Evolutionary conservation across 2,329 filamentous ascomycete species (phyloP).

Genomic region (Myriosclerotinia curreyana): DNA sequence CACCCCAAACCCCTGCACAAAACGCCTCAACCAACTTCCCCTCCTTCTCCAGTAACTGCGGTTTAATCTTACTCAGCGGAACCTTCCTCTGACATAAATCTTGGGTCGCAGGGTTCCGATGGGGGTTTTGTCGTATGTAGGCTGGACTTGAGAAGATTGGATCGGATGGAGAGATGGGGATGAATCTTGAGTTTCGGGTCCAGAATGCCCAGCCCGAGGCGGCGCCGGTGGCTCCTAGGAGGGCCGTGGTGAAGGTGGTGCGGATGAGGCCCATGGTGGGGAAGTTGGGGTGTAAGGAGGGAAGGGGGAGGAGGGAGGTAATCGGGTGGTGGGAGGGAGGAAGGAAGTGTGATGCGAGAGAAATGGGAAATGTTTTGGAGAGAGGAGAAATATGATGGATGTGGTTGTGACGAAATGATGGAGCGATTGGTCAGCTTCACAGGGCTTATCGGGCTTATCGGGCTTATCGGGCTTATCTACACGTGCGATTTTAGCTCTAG

Average conservation of each 20-base stretch:
- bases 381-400: background rate
- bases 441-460: background rate
- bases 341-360: background rate
- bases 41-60: constrained; percentile 65
- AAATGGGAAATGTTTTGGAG: background rate
- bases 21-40: constrained; percentile 50
- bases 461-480: background rate
- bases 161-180: constrained; percentile 57
- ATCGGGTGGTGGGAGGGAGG: no score
- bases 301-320: background rate
- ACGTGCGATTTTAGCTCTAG: background rate
- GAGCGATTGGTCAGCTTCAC: background rate
- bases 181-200: constrained; percentile 40
- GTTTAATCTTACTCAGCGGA: constrained; percentile 60
- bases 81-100: constrained; percentile 64
- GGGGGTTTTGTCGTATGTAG: constrained; percentile 60
- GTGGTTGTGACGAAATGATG: constrained; percentile 1
- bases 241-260: constrained; percentile 28
- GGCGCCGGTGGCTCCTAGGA: constrained; percentile 28
- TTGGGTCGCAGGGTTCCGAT: constrained; percentile 59
- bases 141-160: constrained; percentile 57
- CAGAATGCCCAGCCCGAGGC: constrained; percentile 31
- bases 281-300: background rate
- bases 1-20: constrained; percentile 36
- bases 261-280: constrained; percentile 29